These are phyloP conservation scores for Pichia sp. DNA, from an alignment of 1,139 yeast genomes.

Conservation along the genomic window DNA sequence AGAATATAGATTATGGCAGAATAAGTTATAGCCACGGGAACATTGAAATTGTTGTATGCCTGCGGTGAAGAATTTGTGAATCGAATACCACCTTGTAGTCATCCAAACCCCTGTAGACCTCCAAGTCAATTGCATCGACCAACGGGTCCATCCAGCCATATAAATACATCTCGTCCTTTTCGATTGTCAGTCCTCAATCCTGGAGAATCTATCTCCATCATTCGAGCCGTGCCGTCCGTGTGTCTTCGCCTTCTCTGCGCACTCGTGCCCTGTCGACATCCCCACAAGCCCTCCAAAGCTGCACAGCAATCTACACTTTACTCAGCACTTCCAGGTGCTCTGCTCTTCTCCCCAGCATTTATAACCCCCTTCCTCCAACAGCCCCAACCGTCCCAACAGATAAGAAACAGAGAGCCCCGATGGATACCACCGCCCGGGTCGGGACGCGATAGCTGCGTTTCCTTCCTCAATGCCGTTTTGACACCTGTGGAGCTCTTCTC, in stretches of 20 bases:
- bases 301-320: too few relatives aligned
- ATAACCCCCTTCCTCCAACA: not conserved
- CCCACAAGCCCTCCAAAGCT: too few relatives aligned
- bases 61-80: constrained; percentile 49
- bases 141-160: not conserved
- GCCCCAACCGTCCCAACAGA: not conserved
- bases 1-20: constrained; percentile 42
- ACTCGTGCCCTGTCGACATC: too few relatives aligned
- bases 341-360: too few relatives aligned
- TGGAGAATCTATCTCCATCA: not conserved
- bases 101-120: constrained; percentile 38
- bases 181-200: not conserved
- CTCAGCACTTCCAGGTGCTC: too few relatives aligned
- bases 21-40: constrained; percentile 41
- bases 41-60: constrained; percentile 40
- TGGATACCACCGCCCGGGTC: not conserved
- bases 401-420: not conserved
- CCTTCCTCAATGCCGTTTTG: not conserved
- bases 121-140: constrained; percentile 35
- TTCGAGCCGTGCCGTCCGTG: not conserved
- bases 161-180: not conserved
- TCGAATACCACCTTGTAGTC: constrained; percentile 46
- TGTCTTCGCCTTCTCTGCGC: not conserved
- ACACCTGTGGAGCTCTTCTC: not conserved
- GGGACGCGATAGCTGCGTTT: not conserved